Evolutionary conservation across 176 grass and related monocot species (phyloP).

Genomic region (Pontederia paniculata): DNA sequence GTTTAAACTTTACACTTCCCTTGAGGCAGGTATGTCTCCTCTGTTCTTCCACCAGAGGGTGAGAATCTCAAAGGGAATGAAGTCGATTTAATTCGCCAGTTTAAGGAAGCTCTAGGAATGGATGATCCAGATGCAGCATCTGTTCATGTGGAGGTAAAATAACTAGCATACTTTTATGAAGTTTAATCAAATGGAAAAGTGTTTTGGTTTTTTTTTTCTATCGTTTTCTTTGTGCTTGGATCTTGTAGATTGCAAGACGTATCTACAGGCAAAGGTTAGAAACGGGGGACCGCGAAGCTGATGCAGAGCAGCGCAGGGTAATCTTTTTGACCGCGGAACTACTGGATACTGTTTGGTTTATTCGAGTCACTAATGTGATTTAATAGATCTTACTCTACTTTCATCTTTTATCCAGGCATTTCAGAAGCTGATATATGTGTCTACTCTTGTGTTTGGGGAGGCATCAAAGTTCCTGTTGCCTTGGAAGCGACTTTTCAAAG

Average conservation of each 20-base stretch:
- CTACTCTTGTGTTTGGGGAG: slow-evolving; percentile 96
- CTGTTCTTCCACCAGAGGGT: slow-evolving; percentile 67
- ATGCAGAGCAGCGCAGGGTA: slow-evolving; percentile 70
- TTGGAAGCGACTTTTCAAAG: slow-evolving; percentile 91
- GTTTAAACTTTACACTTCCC: too few species aligned
- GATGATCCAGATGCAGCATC: slow-evolving; percentile 96
- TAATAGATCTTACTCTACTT: not conserved
- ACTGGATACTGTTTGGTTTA: not conserved
- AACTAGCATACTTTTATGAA: not conserved
- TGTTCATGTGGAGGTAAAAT: slow-evolving; percentile 84
- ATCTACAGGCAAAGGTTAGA: slow-evolving; percentile 87
- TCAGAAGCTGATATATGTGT: slow-evolving; percentile 97
- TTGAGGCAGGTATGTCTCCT: slow-evolving; percentile 49
- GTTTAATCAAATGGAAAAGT: not conserved
- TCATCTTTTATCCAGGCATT: slow-evolving; percentile 55
- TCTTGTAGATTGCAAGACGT: slow-evolving; percentile 68
- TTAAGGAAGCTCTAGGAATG: slow-evolving; percentile 78
- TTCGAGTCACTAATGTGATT: too few species aligned
- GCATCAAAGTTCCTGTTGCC: slow-evolving; percentile 86
- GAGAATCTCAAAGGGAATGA: slow-evolving; percentile 79
- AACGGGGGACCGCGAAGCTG: slow-evolving; percentile 59
- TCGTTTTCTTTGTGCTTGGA: slow-evolving; percentile 2
- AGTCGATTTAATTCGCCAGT: slow-evolving; percentile 70
- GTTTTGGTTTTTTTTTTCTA: not conserved
- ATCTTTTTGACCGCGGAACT: slow-evolving; percentile 3